Base-by-base conservation (phyloP, 352 stramenopile species). In the Vaucheria bursata region DNA sequence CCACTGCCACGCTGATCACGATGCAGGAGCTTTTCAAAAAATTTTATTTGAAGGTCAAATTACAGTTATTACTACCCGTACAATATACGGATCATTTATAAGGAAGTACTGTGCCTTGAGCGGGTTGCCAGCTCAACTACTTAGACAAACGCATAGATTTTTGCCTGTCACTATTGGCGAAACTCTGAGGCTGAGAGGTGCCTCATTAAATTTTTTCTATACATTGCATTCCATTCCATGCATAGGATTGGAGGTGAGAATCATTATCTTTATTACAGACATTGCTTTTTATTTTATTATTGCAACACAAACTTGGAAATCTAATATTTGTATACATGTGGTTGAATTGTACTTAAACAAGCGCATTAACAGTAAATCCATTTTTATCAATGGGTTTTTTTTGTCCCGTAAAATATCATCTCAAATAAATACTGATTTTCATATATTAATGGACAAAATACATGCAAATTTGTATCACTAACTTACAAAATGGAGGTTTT, bases 1-100 rank as follows among this genome's bases (percentile, higher is more conserved):
- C 12, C 93, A 98, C 83, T 97, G 93, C 78, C 93, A 97, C 80
- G 92, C 93, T 18, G 93, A 98, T 84, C 93, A 98, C 80, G 93
- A 98, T 84, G 93, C 93, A 45, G 93, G 93, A 34, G 95, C 93
- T 34, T 98, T 98, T 80, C 93, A 98, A 79, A 97, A 97, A 80
- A 95, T 98, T 52, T 81, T 98, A 18, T 93, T 94, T 35, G 93
- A 96, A 79, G 92, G 90, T 0, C 91, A 91, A 6, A 92, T 98
- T 33, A 91, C 92, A 53, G 87, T 98, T 31, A 97, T 97, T 67
- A 97, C 93, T 31, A 98, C 93, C 2, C 88, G 73, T 70, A 98
- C 93, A 7, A 98, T 98, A 84, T 97, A 97, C 83, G 93, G 92
- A 33, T 96, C 90, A 53, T 98, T 98, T 77, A 88, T 98, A 67